phyloP scores from a whole-genome alignment of 352 stramenopile species.

The Pythium brachiatum region DNA sequence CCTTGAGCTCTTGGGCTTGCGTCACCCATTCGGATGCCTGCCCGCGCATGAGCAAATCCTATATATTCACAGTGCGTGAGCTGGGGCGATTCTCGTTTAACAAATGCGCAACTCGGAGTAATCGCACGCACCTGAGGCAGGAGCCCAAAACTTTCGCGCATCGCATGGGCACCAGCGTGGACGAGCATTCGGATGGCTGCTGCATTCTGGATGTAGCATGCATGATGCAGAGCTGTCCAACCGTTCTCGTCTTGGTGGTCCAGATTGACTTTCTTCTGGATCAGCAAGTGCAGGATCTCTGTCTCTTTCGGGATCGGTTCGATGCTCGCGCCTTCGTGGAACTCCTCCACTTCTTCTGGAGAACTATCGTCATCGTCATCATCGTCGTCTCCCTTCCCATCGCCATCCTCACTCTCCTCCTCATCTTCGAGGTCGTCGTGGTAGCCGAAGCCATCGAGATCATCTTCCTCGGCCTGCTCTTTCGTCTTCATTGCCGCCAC shows the following conservation, averaged over 20 bases:
- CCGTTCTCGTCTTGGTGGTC: slow-evolving; percentile 82
- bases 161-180: slow-evolving; percentile 60
- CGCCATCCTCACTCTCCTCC: slow-evolving; percentile 22
- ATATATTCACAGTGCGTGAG: not conserved
- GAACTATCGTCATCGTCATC: slow-evolving; percentile 19
- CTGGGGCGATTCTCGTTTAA: too few species aligned
- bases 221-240: slow-evolving; percentile 80
- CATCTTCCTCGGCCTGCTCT: slow-evolving; percentile 36
- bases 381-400: not conserved
- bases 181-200: slow-evolving; percentile 75
- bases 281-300: slow-evolving; percentile 74
- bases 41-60: slow-evolving; percentile 69
- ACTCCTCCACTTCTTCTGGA: slow-evolving; percentile 48
- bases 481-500: slow-evolving; percentile 57
- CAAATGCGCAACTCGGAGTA: not conserved
- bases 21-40: slow-evolving; percentile 68
- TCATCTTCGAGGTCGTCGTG: slow-evolving; percentile 33
- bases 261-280: slow-evolving; percentile 70
- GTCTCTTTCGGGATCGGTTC: slow-evolving; percentile 63
- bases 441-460: slow-evolving; percentile 45
- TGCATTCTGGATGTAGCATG: slow-evolving; percentile 74
- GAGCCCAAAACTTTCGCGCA: slow-evolving; percentile 68
- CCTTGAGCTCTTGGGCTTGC: slow-evolving; percentile 72
- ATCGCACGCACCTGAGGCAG: slow-evolving; percentile 52
- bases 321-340: slow-evolving; percentile 47